These are phyloP conservation scores for Coelastrella sp. DNA, from an alignment of 139 green algal species.

Conservation along the genomic window DNA sequence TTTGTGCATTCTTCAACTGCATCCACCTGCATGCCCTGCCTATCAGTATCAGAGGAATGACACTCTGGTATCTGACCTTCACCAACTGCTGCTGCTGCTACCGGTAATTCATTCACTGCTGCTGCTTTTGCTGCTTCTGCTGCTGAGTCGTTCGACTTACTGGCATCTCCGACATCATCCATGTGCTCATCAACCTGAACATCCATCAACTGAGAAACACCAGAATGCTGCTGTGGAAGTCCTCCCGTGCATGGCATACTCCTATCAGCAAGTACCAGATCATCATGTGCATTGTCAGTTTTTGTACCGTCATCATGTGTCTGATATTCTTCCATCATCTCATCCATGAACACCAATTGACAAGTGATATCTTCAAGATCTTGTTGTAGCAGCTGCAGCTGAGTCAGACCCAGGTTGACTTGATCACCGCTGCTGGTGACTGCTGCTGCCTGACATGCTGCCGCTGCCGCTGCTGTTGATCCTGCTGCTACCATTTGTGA, in stretches of 20 bases:
- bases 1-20: too few relatives aligned
- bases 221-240: too few relatives aligned
- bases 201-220: too few relatives aligned
- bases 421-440: background rate
- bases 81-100: background rate
- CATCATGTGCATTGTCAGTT: too few relatives aligned
- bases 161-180: background rate
- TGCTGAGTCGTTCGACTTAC: background rate
- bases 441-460: background rate
- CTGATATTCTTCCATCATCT: background rate
- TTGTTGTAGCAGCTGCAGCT: constrained; percentile 33
- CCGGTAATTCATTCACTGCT: too few relatives aligned
- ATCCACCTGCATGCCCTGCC: too few relatives aligned
- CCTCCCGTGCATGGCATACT: too few relatives aligned
- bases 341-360: constrained; percentile 32
- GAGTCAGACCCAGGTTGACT: background rate
- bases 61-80: background rate
- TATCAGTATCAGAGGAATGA: too few relatives aligned
- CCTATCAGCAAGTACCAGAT: too few relatives aligned
- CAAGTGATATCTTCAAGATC: constrained; percentile 24
- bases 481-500: too few relatives aligned
- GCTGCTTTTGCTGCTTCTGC: background rate
- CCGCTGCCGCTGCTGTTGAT: background rate
- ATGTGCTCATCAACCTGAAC: too few relatives aligned
- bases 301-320: background rate